Percentiles rank a stretch among this genome's conserved stretches.
These are phyloP conservation scores for Bolboschoenoplectus hybrid DNA, from an alignment of 202 grass and related monocot species.

Conservation along the genomic window DNA sequence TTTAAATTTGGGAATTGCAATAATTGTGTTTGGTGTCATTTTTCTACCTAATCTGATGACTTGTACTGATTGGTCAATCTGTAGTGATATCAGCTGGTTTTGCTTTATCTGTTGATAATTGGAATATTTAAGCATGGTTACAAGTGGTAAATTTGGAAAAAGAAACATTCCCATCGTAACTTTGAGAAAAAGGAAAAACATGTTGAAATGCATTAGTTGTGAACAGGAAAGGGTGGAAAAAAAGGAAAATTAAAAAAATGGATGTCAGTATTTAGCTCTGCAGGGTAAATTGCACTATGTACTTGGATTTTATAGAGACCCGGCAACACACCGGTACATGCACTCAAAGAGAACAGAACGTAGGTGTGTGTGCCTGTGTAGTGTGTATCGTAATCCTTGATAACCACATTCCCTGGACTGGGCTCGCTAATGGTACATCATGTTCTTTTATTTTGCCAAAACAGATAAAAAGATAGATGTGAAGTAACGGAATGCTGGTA, in stretches of 20 bases:
- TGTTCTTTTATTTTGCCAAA: background rate
- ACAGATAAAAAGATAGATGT: constrained; percentile 29
- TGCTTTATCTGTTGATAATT: background rate
- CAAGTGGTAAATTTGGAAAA: background rate
- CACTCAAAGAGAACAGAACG: background rate
- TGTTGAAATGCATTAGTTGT: constrained; percentile 1
- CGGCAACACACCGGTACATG: background rate
- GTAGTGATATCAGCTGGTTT: background rate
- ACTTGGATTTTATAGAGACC: background rate
- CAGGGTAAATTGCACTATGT: background rate
- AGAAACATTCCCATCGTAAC: background rate
- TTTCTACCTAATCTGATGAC: background rate
- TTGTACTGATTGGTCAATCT: background rate
- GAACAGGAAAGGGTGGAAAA: background rate
- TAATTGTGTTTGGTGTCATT: background rate
- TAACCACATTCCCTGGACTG: background rate
- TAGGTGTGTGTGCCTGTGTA: background rate
- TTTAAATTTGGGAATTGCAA: constrained; percentile 16
- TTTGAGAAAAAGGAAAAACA: background rate
- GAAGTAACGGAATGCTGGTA: constrained; percentile 9
- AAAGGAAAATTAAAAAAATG: background rate
- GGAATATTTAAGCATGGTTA: background rate
- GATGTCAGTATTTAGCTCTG: background rate
- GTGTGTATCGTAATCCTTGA: background rate
- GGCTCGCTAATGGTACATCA: background rate